Percentiles rank a stretch among this genome's conserved stretches.
Conservation (phyloP, 805 yeast species). For the Cyberlindnera mycetangii region DNA sequence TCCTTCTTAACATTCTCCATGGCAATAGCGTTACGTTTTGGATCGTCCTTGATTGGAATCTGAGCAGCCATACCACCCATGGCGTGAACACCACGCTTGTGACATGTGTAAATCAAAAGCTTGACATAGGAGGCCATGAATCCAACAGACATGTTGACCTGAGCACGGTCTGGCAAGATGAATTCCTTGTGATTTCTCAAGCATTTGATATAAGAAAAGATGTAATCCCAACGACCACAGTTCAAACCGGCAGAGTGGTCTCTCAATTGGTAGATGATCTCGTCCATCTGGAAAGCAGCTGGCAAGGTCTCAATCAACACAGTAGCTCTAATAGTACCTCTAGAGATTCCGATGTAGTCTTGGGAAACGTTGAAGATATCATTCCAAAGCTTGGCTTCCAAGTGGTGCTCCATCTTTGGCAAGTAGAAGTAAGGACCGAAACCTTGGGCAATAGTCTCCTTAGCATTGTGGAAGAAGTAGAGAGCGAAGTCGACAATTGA, state of each 20-base stretch:
- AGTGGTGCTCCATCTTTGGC: slow-evolving; percentile 85
- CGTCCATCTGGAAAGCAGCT: slow-evolving; percentile 84
- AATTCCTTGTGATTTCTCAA: slow-evolving; percentile 64
- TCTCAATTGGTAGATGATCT: slow-evolving; percentile 72
- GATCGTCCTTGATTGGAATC: slow-evolving; percentile 75
- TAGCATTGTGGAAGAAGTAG: slow-evolving; percentile 74
- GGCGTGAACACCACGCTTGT: slow-evolving; percentile 77
- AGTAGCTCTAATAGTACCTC: slow-evolving; percentile 81
- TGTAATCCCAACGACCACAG: slow-evolving; percentile 91
- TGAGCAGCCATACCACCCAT: slow-evolving; percentile 94
- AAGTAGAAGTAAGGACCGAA: slow-evolving; percentile 79
- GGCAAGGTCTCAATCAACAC: slow-evolving; percentile 82
- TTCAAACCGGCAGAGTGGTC: slow-evolving; percentile 79
- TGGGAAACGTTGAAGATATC: slow-evolving; percentile 75
- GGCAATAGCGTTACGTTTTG: slow-evolving; percentile 58
- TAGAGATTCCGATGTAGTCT: slow-evolving; percentile 62
- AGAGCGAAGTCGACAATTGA: slow-evolving; percentile 79
- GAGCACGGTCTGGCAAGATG: slow-evolving; percentile 73
- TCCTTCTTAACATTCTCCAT: slow-evolving; percentile 71
- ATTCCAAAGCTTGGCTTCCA: slow-evolving; percentile 82
- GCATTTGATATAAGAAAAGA: slow-evolving; percentile 75
- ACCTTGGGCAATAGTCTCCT: slow-evolving; percentile 57
- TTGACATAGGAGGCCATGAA: slow-evolving; percentile 79
- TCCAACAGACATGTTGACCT: slow-evolving; percentile 78
- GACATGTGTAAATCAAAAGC: slow-evolving; percentile 69